These are phyloP conservation scores for Rhodotorula paludigena DNA, from an alignment of 768 basidiomycete species.

Conservation along the genomic window DNA sequence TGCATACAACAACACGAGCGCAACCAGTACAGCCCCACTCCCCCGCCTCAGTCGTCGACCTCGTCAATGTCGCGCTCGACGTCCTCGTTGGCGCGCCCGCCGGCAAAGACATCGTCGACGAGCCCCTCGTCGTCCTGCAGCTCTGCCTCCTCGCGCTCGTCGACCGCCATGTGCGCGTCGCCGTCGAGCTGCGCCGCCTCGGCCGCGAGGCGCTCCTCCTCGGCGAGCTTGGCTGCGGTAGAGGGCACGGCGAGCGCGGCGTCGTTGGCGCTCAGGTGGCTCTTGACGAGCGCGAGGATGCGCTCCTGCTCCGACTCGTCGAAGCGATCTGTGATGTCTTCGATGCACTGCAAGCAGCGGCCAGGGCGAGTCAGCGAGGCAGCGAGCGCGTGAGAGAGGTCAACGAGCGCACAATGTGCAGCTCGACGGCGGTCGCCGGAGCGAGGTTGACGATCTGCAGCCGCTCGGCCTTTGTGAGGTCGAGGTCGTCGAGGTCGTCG, in stretches of 20 bases:
- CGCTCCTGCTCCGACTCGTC: constrained; percentile 58
- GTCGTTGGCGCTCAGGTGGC: constrained; percentile 21
- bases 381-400: not conserved
- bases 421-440: constrained; percentile 72
- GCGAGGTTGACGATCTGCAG: constrained; percentile 86
- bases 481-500: constrained; percentile 61
- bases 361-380: not conserved
- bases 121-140: constrained; percentile 9
- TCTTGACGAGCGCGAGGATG: constrained; percentile 31
- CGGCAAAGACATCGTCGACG: constrained; percentile 2
- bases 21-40: not conserved
- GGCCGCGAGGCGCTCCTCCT: constrained; percentile 41
- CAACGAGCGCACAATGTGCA: constrained; percentile 67
- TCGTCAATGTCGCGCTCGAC: constrained; percentile 28
- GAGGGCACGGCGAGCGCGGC: too few species aligned
- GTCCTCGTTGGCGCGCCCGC: constrained; percentile 9
- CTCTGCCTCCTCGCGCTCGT: constrained; percentile 29
- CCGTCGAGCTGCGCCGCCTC: constrained; percentile 37
- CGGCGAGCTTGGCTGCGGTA: constrained; percentile 37
- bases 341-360: constrained; percentile 65
- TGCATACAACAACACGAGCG: constrained; percentile 24
- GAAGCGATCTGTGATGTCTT: constrained; percentile 81
- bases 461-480: constrained; percentile 84
- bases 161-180: constrained; percentile 34
- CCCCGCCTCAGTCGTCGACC: not conserved